These are phyloP conservation scores for Penicillium verrucosum DNA, from an alignment of 2,329 filamentous ascomycete species.

Conservation along the genomic window DNA sequence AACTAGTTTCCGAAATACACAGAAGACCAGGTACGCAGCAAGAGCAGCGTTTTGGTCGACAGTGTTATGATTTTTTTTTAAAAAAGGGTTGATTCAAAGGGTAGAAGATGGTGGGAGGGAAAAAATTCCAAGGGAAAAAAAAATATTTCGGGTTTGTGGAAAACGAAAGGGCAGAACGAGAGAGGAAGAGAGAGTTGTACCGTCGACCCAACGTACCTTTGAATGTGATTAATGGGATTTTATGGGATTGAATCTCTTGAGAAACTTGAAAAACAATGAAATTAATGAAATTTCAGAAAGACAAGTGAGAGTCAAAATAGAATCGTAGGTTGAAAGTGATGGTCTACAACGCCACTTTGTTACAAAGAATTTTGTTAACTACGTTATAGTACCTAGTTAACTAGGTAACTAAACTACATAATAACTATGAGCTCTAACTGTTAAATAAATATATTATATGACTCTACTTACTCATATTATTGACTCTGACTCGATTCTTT, in stretches of 20 bases:
- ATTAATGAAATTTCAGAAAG: slow-evolving; percentile 5
- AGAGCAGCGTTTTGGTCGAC: slow-evolving; percentile 22
- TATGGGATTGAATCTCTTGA: neutral
- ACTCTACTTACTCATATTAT: neutral
- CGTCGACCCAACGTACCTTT: slow-evolving; percentile 7
- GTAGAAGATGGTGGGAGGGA: slow-evolving; percentile 18
- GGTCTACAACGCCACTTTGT: slow-evolving; percentile 17
- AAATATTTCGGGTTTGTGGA: slow-evolving; percentile 21
- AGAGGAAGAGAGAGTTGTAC: neutral
- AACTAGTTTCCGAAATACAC: slow-evolving; percentile 18
- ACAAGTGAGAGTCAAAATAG: slow-evolving; percentile 9
- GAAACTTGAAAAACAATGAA: neutral
- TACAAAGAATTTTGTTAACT: neutral
- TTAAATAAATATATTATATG: neutral
- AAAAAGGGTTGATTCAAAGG: slow-evolving; percentile 9
- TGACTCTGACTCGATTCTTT: neutral
- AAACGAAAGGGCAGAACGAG: slow-evolving; percentile 6
- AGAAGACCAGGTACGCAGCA: slow-evolving; percentile 24
- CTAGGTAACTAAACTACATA: too few species aligned
- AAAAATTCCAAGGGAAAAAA: slow-evolving; percentile 21
- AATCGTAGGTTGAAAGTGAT: neutral
- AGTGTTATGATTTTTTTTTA: neutral
- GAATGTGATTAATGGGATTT: neutral
- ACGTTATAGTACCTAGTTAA: too few species aligned
- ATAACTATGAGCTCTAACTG: too few species aligned